A percentile compares a stretch with the other conserved stretches of the same genome.
Evolutionary conservation across 176 grass and related monocot species (phyloP).

Genomic region (Typha latifolia): DNA sequence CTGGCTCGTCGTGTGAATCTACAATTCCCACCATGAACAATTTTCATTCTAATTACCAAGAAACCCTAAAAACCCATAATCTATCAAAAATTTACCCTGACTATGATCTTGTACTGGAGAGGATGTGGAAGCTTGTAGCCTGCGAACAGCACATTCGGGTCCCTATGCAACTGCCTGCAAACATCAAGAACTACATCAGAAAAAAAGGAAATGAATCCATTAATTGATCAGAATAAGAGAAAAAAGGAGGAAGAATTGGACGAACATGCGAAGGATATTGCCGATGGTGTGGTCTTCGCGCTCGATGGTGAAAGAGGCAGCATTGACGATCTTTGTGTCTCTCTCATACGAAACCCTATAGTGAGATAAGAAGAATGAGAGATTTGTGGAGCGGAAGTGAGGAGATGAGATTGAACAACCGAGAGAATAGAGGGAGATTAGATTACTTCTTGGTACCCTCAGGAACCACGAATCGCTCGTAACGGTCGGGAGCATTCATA

Average conservation of each 20-base stretch:
- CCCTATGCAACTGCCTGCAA: slow-evolving; percentile 42
- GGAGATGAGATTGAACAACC: not conserved
- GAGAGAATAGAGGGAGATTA: not conserved
- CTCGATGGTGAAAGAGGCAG: slow-evolving; percentile 38
- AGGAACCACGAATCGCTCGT: slow-evolving; percentile 46
- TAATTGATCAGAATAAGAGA: not conserved
- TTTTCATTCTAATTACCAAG: not conserved
- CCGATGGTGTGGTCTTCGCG: slow-evolving; percentile 48
- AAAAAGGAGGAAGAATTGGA: not conserved
- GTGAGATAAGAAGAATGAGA: slow-evolving; percentile 6
- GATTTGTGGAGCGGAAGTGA: not conserved
- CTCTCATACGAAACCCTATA: slow-evolving; percentile 49
- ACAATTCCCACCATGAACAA: not conserved
- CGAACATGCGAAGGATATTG: slow-evolving; percentile 44
- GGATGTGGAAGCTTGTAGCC: slow-evolving; percentile 56
- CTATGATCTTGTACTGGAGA: slow-evolving; percentile 39
- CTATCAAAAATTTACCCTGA: slow-evolving; percentile 23
- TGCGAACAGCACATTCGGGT: slow-evolving; percentile 47
- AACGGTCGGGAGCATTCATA: slow-evolving; percentile 53
- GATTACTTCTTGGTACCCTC: slow-evolving; percentile 44
- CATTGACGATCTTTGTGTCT: slow-evolving; percentile 50
- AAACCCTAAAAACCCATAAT: not conserved
- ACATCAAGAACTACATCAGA: not conserved
- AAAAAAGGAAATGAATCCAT: not conserved
- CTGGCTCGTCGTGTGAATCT: slow-evolving; percentile 41